Conservation (phyloP, 371 early-diverging fungal species). For the Mucor lusitanicus region DNA sequence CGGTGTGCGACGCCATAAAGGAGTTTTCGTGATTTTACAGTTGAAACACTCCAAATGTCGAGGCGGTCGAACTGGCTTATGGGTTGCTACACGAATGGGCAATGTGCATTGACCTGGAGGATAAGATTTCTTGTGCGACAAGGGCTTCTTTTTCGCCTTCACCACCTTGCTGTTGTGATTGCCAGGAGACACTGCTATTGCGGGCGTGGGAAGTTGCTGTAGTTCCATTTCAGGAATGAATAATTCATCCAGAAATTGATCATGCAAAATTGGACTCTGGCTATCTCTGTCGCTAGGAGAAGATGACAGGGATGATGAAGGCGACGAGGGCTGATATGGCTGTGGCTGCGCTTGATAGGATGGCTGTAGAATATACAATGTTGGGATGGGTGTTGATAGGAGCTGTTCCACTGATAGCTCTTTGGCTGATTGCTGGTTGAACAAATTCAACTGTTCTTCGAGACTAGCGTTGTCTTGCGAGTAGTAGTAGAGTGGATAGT, state of each 20-base stretch:
- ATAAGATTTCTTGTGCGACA: not conserved
- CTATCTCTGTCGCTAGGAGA: not conserved
- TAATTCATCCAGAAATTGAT: constrained; percentile 2
- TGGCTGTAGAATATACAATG: not conserved
- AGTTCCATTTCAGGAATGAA: constrained; percentile 1
- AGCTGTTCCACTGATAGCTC: not conserved
- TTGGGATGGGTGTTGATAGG: constrained; percentile 11
- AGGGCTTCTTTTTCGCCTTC: not conserved
- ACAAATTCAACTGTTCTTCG: constrained; percentile 15
- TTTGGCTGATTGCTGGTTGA: constrained; percentile 4
- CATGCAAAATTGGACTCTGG: not conserved
- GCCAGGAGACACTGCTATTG: not conserved
- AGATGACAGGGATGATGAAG: not conserved
- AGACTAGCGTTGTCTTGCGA: constrained; percentile 4
- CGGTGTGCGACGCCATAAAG: constrained; percentile 80
- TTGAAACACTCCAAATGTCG: constrained; percentile 73
- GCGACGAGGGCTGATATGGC: not conserved
- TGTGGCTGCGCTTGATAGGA: not conserved
- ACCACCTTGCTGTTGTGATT: not conserved
- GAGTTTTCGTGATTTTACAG: constrained; percentile 76
- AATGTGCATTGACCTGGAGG: constrained; percentile 11
- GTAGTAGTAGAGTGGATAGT: not conserved
- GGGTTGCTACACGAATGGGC: constrained; percentile 8
- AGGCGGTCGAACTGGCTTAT: not conserved
- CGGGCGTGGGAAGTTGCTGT: constrained; percentile 2